These are phyloP conservation scores for Isochrysis galbana DNA, from an alignment of 78 protist species.

Conservation along the genomic window DNA sequence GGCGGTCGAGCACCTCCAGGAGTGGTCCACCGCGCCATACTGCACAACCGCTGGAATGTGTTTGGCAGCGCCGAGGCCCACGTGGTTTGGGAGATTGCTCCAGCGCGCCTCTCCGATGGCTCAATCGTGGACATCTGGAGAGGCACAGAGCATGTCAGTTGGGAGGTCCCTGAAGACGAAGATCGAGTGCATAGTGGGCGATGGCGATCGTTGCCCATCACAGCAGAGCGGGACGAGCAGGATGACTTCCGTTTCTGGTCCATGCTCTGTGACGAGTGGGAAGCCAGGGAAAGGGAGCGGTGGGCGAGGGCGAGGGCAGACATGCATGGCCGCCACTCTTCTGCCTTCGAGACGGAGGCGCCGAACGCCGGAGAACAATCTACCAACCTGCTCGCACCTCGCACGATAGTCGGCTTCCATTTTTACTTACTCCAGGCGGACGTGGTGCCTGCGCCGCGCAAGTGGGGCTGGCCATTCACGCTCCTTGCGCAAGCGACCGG, in stretches of 20 bases:
- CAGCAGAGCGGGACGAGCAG: background rate
- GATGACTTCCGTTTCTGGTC: background rate
- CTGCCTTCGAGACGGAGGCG: background rate
- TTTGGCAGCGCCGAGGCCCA: background rate
- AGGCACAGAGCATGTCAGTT: background rate
- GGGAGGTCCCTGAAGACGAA: background rate
- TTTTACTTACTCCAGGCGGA: background rate
- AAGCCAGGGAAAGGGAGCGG: background rate
- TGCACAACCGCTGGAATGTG: slow-evolving; percentile 8
- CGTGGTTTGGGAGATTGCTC: background rate
- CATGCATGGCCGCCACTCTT: background rate
- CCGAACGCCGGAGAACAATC: too few species aligned
- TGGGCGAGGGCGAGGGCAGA: background rate
- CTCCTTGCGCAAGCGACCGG: too few species aligned
- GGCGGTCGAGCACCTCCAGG: background rate
- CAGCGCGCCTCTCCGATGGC: background rate
- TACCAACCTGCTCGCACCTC: background rate
- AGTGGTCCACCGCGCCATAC: background rate
- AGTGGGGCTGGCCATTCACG: too few species aligned
- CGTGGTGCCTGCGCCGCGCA: background rate
- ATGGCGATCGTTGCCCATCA: background rate
- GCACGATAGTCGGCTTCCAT: background rate
- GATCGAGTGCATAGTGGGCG: background rate
- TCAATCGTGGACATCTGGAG: background rate
- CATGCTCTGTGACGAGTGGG: background rate